Percentiles rank a stretch among this genome's conserved stretches.
phyloP scores from a whole-genome alignment of 768 basidiomycete genomes.

The Boletus edulis region DNA sequence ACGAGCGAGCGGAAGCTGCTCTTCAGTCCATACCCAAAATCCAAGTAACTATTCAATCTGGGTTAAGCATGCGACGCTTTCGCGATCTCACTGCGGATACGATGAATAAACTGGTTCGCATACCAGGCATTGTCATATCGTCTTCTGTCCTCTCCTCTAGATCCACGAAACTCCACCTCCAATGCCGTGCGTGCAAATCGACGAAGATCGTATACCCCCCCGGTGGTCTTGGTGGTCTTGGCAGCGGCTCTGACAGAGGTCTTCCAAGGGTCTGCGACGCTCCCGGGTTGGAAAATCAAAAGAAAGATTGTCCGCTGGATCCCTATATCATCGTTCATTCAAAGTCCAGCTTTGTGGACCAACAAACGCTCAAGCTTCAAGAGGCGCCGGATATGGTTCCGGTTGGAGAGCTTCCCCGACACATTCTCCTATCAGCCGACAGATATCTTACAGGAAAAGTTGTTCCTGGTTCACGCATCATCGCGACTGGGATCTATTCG shows the following conservation, averaged over 20 bases:
- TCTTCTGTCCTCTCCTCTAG: conserved; percentile 92
- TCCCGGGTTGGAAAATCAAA: conserved; percentile 72
- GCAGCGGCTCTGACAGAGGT: conserved; percentile 79
- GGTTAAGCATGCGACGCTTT: conserved; percentile 90
- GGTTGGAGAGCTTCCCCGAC: conserved; percentile 94
- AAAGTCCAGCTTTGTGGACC: conserved; percentile 91
- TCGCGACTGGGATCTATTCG: conserved; percentile 95
- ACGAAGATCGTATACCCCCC: conserved; percentile 75
- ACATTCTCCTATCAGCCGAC: conserved; percentile 91
- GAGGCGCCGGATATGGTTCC: conserved; percentile 99
- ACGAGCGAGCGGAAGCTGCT: conserved; percentile 45
- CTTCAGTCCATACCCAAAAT: conserved; percentile 61
- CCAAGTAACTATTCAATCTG: conserved; percentile 87
- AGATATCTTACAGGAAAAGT: conserved; percentile 90
- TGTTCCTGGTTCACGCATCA: conserved; percentile 92
- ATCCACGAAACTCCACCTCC: conserved; percentile 87
- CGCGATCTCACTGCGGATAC: conserved; percentile 91
- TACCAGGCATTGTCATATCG: conserved; percentile 98
- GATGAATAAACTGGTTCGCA: conserved; percentile 93
- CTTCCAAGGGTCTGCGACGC: conserved; percentile 89
- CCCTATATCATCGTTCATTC: conserved; percentile 96
- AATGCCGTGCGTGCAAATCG: conserved; percentile 87
- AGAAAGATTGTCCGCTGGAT: conserved; percentile 94
- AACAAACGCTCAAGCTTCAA: conserved; percentile 94
- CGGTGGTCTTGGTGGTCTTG: conserved; percentile 82